Base-by-base conservation (phyloP, 2,329 filamentous ascomycete species). In the Neocucurbitaria cava region DNA sequence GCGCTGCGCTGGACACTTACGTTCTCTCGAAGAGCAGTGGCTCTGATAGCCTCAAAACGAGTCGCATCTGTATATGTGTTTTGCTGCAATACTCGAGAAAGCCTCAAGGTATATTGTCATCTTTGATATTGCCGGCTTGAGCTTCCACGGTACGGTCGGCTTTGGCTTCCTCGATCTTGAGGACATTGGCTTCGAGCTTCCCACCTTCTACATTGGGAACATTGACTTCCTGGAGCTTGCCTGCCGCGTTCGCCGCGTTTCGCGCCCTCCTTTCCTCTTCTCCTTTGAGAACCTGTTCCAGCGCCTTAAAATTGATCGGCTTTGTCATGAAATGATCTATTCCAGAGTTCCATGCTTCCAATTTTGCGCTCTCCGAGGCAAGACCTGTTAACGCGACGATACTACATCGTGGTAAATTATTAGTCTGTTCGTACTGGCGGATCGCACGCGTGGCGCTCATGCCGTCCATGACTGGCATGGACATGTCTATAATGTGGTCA, bases 381-480 rank as follows among this genome's bases (percentile, higher is more conserved):
- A 74, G 55, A 0, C 71, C 72, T 17, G 72, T 75, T 13, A 75
- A 47, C n/a, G 71, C 71, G 11, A 66, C 54, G 15, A 69, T 67
- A 18, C 47, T 56, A 39, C 59, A 58, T 9, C 53, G 47, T 1
- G 56, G 40, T 8, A 61, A 21, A n/a, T 64, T 53, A 30, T 63
- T 59, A 0, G 38, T 43, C 9, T 60, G 51, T 46, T 75, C 72
- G 45, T 68, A 63, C 13, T 69, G 56, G 3, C 74, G 71, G 24
- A 76, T 75, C 0, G 66, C 60, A 7, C 69, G 65, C 3, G 71
- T 75, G 15, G 71, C 69, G 7, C 64, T 64, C 61, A 75, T 69
- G 1, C 73, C 72, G 52, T 76, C 72, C 70, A 76, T 70, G 35
- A 74, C 64, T 2, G 72, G 72, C 72, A 75, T 75, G 1, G 71